A percentile compares a stretch with the other conserved stretches of the same genome.
Evolutionary conservation across 192 early-diverging fungal genomes (phyloP).

Genomic region (Coemansia sp.): DNA sequence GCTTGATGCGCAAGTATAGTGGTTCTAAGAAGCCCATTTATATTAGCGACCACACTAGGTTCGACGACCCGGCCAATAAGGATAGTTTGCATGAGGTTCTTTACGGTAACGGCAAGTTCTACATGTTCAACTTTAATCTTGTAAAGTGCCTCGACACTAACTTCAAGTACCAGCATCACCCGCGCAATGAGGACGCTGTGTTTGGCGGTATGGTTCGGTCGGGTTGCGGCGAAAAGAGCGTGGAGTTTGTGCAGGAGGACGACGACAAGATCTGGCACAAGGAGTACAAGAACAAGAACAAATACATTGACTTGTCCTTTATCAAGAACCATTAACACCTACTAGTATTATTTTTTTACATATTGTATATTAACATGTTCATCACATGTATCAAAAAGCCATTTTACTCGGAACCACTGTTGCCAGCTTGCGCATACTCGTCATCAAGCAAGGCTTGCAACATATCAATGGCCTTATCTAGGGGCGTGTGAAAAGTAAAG

Average conservation of each 20-base stretch:
- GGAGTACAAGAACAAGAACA: slow-evolving; percentile 46
- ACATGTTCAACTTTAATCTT: slow-evolving; percentile 50
- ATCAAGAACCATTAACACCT: slow-evolving; percentile 41
- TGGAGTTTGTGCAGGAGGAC: slow-evolving; percentile 35
- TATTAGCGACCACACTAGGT: slow-evolving; percentile 47
- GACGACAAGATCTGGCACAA: slow-evolving; percentile 54
- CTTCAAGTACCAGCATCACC: slow-evolving; percentile 23
- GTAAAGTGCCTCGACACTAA: slow-evolving; percentile 33
- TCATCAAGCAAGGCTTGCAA: slow-evolving; percentile 62
- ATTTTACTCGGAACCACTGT: neutral
- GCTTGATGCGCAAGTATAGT: slow-evolving; percentile 19
- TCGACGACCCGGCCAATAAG: slow-evolving; percentile 14
- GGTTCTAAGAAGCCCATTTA: slow-evolving; percentile 34
- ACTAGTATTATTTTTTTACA: too few relatives aligned
- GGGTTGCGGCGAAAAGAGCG: slow-evolving; percentile 40
- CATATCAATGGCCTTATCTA: slow-evolving; percentile 71
- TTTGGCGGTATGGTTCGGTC: slow-evolving; percentile 53
- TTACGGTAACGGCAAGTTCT: slow-evolving; percentile 55
- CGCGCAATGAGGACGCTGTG: slow-evolving; percentile 42
- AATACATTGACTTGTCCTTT: slow-evolving; percentile 40
- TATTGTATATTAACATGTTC: neutral
- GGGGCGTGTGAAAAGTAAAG: slow-evolving; percentile 82
- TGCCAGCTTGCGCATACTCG: neutral
- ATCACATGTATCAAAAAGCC: neutral
- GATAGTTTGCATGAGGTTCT: slow-evolving; percentile 18